Evolutionary conservation across 116 monocot species (phyloP).

Genomic region (Papilionanthe hybrid): DNA sequence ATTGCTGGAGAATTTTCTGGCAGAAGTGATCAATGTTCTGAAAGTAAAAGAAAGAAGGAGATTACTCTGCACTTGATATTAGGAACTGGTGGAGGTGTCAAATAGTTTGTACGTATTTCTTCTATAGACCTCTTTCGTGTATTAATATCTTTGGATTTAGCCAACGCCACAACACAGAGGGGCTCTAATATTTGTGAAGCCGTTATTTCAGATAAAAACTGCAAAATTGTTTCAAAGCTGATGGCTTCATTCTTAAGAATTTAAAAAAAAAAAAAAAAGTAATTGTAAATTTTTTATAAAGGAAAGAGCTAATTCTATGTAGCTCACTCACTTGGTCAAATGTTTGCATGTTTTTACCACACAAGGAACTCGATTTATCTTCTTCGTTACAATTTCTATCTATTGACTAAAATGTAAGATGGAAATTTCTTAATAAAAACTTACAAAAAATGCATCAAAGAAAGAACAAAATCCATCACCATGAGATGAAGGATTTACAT

Average conservation of each 20-base stretch:
- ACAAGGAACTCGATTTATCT: constrained; percentile 15
- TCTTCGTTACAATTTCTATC: constrained; percentile 23
- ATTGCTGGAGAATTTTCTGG: no score
- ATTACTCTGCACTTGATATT: constrained; percentile 34
- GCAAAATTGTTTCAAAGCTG: neutral
- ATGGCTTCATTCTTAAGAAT: no score
- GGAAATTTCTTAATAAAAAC: neutral
- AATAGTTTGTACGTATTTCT: no score
- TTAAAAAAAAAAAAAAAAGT: no score
- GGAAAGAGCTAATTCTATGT: no score
- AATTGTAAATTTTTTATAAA: no score
- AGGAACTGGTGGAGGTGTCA: constrained; percentile 14
- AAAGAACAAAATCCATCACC: neutral
- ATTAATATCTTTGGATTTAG: constrained; percentile 8
- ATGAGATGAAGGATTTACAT: constrained; percentile 9
- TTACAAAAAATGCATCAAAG: neutral
- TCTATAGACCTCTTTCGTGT: no score
- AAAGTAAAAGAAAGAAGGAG: neutral
- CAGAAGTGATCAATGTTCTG: no score
- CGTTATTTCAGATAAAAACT: constrained; percentile 20
- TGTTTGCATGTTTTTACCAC: constrained; percentile 8
- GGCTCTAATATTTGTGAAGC: constrained; percentile 43
- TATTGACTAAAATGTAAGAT: constrained; percentile 14
- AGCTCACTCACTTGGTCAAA: constrained; percentile 19
- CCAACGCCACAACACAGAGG: constrained; percentile 8